Conservation (phyloP, 768 basidiomycete genomes). For the Guyanaporus albipodus region DNA sequence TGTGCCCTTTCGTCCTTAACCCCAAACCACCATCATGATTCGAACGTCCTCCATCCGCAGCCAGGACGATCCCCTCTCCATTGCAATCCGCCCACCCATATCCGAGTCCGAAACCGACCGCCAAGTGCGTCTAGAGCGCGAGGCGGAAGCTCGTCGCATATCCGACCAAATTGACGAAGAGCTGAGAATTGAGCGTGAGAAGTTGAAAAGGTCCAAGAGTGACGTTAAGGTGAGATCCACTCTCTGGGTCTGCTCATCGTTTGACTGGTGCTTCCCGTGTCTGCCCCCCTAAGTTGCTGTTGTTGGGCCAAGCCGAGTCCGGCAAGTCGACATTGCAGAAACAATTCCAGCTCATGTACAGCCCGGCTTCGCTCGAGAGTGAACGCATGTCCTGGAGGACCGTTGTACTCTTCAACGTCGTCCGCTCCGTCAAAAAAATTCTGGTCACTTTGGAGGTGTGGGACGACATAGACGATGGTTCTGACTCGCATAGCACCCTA, state of each 20-base stretch:
- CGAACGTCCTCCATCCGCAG: conserved; percentile 71
- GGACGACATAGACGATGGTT: conserved; percentile 58
- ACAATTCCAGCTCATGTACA: conserved; percentile 80
- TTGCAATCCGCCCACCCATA: conserved; percentile 59
- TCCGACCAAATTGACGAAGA: conserved; percentile 84
- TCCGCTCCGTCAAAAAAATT: conserved; percentile 67
- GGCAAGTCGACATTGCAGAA: conserved; percentile 77
- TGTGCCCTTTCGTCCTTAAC: conserved; percentile 19
- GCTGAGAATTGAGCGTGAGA: conserved; percentile 65
- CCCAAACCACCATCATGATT: conserved; percentile 42
- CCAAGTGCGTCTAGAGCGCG: conserved; percentile 52
- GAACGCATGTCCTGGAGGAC: conserved; percentile 72
- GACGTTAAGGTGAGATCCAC: conserved; percentile 62
- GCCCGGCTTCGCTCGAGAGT: conserved; percentile 61
- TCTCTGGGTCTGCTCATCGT: not conserved
- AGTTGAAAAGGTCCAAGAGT: conserved; percentile 57
- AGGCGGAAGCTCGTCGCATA: conserved; percentile 70
- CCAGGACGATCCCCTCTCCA: conserved; percentile 72
- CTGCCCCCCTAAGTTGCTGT: conserved; percentile 47
- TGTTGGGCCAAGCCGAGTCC: conserved; percentile 76
- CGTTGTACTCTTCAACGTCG: conserved; percentile 72
- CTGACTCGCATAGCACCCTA: conserved; percentile 33
- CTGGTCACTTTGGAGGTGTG: conserved; percentile 57
- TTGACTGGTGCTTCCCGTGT: conserved; percentile 27
- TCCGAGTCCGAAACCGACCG: conserved; percentile 67